These are phyloP conservation scores for Aspergillus ustus DNA, from an alignment of 2,329 filamentous ascomycete species.

Conservation along the genomic window DNA sequence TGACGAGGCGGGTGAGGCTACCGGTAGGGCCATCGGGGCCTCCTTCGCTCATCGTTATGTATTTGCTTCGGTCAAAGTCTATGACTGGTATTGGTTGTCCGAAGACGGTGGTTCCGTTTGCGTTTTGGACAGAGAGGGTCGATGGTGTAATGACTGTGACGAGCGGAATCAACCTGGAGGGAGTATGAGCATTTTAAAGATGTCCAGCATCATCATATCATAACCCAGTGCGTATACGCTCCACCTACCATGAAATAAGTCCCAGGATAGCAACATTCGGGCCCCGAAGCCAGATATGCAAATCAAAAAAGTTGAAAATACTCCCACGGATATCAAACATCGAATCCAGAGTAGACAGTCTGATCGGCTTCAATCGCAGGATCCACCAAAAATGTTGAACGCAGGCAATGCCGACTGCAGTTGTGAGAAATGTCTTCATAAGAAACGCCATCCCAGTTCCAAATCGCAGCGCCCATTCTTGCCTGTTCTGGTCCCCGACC, in stretches of 20 bases:
- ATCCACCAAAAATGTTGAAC: conserved; percentile 12
- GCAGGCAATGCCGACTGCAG: conserved; percentile 4
- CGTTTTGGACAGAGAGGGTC: not conserved
- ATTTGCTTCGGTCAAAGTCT: not conserved
- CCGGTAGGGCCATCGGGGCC: not conserved
- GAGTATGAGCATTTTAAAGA: not conserved
- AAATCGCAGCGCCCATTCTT: conserved; percentile 4
- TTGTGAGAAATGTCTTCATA: conserved; percentile 6
- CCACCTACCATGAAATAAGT: conserved; percentile 2
- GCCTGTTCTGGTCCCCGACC: not conserved
- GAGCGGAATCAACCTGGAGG: not conserved
- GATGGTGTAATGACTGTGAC: conserved; percentile 11
- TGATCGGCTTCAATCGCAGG: not conserved
- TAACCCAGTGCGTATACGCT: not conserved
- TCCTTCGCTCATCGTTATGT: not conserved
- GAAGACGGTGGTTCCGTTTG: not conserved
- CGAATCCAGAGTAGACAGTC: conserved; percentile 9
- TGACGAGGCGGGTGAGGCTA: not conserved
- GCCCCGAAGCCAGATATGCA: not conserved
- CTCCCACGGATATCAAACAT: conserved; percentile 10
- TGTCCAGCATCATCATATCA: not conserved
- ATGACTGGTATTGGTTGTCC: not conserved
- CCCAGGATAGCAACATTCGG: conserved; percentile 10
- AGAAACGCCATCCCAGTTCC: conserved; percentile 5
- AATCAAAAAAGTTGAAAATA: conserved; percentile 12